Percentiles rank a stretch among this genome's conserved stretches.
Conservation (phyloP, 2,329 filamentous ascomycete species). For the Gnomoniopsis sp. region DNA sequence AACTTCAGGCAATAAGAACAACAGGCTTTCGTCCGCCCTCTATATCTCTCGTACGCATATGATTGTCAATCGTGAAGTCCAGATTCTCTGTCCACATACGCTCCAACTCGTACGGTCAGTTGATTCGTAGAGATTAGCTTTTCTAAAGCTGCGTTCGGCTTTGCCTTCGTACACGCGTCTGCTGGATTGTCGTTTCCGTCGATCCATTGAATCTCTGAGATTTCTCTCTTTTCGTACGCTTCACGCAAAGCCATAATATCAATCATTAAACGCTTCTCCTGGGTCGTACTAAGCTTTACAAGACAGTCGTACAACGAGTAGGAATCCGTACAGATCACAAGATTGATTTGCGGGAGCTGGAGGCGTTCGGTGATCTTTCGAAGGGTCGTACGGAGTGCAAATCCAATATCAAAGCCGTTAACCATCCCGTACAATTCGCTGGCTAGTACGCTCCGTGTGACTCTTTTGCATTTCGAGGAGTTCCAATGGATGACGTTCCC, state of each 20-base stretch:
- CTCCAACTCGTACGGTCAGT: no score
- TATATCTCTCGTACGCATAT: no score
- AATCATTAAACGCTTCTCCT: constrained; percentile 21
- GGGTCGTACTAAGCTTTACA: constrained; percentile 17
- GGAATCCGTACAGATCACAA: constrained; percentile 18
- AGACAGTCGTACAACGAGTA: constrained; percentile 20
- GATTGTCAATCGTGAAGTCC: no score
- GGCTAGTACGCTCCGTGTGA: constrained; percentile 16
- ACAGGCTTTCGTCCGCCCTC: no score
- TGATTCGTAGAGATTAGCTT: no score
- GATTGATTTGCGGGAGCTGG: neutral
- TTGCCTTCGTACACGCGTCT: constrained; percentile 16
- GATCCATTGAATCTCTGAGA: constrained; percentile 19
- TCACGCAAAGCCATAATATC: constrained; percentile 21
- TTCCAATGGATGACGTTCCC: constrained; percentile 19
- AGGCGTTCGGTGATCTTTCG: neutral
- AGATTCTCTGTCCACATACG: no score
- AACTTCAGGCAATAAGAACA: no score
- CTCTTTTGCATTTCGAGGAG: constrained; percentile 16
- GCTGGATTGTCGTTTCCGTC: constrained; percentile 13
- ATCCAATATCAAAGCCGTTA: constrained; percentile 13
- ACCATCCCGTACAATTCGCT: constrained; percentile 19
- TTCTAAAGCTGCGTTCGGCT: constrained; percentile 12
- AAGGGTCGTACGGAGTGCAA: constrained; percentile 8
- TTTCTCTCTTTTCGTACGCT: constrained; percentile 18